Evolutionary conservation across 2,329 filamentous ascomycete species (phyloP).

Genomic region (Penicillium hesseltinei): DNA sequence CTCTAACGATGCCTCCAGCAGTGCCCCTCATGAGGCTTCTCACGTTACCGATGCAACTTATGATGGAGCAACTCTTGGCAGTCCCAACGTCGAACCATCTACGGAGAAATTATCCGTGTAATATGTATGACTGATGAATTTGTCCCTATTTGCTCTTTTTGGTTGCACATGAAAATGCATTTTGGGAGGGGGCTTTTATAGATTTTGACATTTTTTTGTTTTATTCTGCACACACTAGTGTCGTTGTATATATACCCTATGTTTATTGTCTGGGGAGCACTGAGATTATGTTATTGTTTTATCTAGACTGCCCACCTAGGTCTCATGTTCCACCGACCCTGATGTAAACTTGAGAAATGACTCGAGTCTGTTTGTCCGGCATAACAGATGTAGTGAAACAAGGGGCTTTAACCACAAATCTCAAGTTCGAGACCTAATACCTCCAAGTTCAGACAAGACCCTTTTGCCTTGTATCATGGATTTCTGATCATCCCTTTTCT

Average conservation of each 20-base stretch:
- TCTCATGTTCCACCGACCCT: too few species aligned
- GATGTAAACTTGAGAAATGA: background rate
- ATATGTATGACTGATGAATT: slow-evolving; percentile 14
- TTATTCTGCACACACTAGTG: slow-evolving; percentile 1
- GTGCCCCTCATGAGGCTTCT: background rate
- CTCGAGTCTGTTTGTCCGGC: background rate
- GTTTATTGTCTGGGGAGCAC: background rate
- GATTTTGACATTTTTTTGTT: background rate
- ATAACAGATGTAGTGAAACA: too few species aligned
- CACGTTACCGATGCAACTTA: background rate
- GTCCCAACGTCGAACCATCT: background rate
- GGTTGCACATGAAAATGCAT: slow-evolving; percentile 10
- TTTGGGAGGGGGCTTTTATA: background rate
- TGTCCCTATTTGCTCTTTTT: slow-evolving; percentile 1
- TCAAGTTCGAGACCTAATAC: too few species aligned
- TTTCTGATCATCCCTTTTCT: too few species aligned
- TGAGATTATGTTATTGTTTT: background rate
- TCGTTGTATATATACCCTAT: slow-evolving; percentile 24
- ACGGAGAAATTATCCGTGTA: slow-evolving; percentile 4
- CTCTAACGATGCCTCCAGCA: background rate
- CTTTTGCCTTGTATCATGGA: too few species aligned
- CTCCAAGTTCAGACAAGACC: too few species aligned
- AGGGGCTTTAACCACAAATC: too few species aligned
- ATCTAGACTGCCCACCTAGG: background rate
- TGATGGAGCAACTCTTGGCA: background rate